phyloP scores from a whole-genome alignment of 2,329 filamentous ascomycete genomes.

The Exophiala sideris region DNA sequence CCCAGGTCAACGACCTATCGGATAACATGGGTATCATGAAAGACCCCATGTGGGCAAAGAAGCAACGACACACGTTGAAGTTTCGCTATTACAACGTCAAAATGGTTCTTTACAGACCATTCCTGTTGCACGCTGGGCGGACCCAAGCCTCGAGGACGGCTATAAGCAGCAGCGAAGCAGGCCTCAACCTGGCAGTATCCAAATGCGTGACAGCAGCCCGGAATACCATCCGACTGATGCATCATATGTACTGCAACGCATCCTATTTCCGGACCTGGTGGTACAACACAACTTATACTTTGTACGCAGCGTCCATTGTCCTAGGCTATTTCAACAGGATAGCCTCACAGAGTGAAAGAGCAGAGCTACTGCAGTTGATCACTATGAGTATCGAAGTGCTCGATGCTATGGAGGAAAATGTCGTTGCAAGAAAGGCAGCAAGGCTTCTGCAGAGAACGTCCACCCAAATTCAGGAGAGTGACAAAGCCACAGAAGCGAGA shows the following conservation, averaged over 20 bases:
- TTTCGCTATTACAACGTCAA: slow-evolving; percentile 43
- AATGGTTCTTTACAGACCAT: slow-evolving; percentile 42
- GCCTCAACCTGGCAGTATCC: slow-evolving; percentile 32
- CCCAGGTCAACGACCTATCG: slow-evolving; percentile 27
- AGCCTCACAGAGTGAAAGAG: slow-evolving; percentile 31
- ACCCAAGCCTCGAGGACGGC: slow-evolving; percentile 17
- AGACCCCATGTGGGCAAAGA: slow-evolving; percentile 39
- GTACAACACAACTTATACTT: slow-evolving; percentile 43
- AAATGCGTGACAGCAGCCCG: slow-evolving; percentile 41
- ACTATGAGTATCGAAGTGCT: slow-evolving; percentile 40
- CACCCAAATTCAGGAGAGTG: neutral
- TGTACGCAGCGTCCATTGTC: slow-evolving; percentile 40
- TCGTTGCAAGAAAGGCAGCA: slow-evolving; percentile 38
- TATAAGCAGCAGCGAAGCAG: slow-evolving; percentile 27
- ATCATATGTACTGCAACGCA: slow-evolving; percentile 40
- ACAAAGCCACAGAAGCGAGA: neutral
- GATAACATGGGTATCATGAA: slow-evolving; percentile 28
- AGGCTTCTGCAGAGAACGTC: neutral
- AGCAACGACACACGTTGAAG: slow-evolving; percentile 38
- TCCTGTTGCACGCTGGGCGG: slow-evolving; percentile 34
- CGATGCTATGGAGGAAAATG: slow-evolving; percentile 41
- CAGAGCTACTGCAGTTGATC: slow-evolving; percentile 31
- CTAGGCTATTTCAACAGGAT: slow-evolving; percentile 36
- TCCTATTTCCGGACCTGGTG: slow-evolving; percentile 44
- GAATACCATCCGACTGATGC: slow-evolving; percentile 39